Base-by-base conservation (phyloP, 495 filamentous ascomycete genomes). In the Aspergillus incahuasiensis region DNA sequence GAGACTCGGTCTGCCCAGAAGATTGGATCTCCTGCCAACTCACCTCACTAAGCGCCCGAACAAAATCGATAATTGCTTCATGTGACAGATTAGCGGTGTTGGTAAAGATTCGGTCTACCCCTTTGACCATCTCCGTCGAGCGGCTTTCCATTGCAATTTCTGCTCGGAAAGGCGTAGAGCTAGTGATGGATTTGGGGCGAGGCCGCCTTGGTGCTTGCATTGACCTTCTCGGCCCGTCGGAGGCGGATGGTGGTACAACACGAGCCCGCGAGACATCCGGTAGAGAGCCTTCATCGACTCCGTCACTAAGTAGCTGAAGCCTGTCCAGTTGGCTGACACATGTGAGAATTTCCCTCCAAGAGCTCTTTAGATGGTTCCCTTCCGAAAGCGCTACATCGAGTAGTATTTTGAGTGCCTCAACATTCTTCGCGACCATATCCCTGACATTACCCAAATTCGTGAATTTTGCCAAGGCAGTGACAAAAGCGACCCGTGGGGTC, bases 11-110 rank as follows among this genome's bases (percentile, higher is more conserved):
- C 51, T 95, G 91, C 8, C 95, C 94, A 0, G 92, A 97, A 8
- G 90, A 94, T 65, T 92, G 90, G 61, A 99, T 99, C 67, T 99
- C 94, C 63, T 97, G 92, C 94, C 94, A 97, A 71, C 94, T 97
- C 42, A 99, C 91, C 61, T 96, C 91, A 42, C 89, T 95, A 55
- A 99, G 71, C 1, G 94, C 94, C 41, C 86, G 83, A 25, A 96
- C 91, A 70, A 97, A 99, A 68, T 96, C 85, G n/a, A 99, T 90
- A 59, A 99, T 99, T 11, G 94, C 95, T 53, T 95, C 90, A 54
- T 91, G 90, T 22, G 87, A 92, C 4, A 99, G 79, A 61, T 92
- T 95, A 30, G 90, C 92, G 0, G 94, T 97, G 61, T 90, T 95
- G 38, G 90, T 96, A 64, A 97, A 99, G 52, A 99, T 96, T 34